Percentiles rank a stretch among this genome's conserved stretches.
Evolutionary conservation across 805 yeast species (phyloP).

Genomic region (Zygosaccharomyces rouxii): DNA sequence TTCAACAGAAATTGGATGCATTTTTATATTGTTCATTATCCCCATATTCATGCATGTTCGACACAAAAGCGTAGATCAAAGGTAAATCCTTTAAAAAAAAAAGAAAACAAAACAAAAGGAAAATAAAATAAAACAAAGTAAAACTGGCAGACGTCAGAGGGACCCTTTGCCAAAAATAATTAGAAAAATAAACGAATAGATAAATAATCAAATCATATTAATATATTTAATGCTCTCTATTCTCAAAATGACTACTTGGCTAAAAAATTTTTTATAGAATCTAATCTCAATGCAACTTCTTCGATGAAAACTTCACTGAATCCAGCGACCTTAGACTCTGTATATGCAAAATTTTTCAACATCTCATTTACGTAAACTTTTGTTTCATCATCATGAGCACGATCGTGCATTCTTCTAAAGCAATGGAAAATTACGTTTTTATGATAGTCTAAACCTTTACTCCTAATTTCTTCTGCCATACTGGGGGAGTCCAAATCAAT

Average conservation of each 20-base stretch:
- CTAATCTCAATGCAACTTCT: slow-evolving; percentile 47
- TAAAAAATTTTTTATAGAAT: slow-evolving; percentile 24
- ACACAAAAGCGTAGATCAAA: not conserved
- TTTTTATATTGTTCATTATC: not conserved
- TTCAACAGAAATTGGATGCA: not conserved
- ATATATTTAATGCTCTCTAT: not conserved
- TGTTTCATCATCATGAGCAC: slow-evolving; percentile 52
- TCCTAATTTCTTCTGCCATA: slow-evolving; percentile 15
- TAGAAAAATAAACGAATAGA: too few relatives aligned
- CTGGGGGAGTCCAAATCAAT: slow-evolving; percentile 17
- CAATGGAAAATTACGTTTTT: slow-evolving; percentile 44
- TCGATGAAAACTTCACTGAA: slow-evolving; percentile 62
- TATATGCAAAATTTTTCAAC: slow-evolving; percentile 38
- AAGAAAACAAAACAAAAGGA: not conserved
- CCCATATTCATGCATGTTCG: not conserved
- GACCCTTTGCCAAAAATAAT: too few relatives aligned
- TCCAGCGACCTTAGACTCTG: slow-evolving; percentile 57
- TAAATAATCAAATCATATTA: not conserved
- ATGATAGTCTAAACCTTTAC: slow-evolving; percentile 35
- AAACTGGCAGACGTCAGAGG: not conserved
- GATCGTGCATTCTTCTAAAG: slow-evolving; percentile 43
- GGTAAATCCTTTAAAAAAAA: not conserved
- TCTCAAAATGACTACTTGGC: slow-evolving; percentile 7
- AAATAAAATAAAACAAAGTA: not conserved
- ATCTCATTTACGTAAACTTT: slow-evolving; percentile 43